Base-by-base conservation (phyloP, 129 eudicot species). In the Chrysanthemum lavandulifolium region DNA sequence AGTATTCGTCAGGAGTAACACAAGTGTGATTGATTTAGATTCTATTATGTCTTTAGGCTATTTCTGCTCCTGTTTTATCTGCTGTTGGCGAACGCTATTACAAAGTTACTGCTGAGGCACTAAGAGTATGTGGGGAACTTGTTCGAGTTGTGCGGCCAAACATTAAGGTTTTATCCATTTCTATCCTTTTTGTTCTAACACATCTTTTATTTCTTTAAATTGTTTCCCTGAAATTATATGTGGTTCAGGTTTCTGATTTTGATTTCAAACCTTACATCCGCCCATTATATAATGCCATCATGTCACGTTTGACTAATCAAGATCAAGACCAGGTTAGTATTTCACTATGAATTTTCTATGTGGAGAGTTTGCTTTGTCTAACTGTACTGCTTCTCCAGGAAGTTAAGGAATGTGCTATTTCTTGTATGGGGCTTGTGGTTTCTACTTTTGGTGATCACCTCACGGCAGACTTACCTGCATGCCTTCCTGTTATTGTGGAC, bases 121-220 rank as follows among this genome's bases (percentile, higher is more conserved):
- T 95, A 81, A 83, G 99, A 95, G 99, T 87, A 72, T 95, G 99
- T 18, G 99, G 99, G 76, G 97, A 95, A 81, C 97, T 95, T 80
- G 99, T 95, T 73, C 91, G 95, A 67, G 96, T 95, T 74, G 85
- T 91, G 69, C 91, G 99, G 33, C 97, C 97, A 27, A 71, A 84
- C 78, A 78, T 88, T 67, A 84, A 88, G 96, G 99, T 95, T 29
- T 47, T 69, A 8, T 53, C 4, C 25, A 69, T 33, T 61, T 61
- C 11, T 73, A 25, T 73, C 48, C 36, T 15, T 72, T 63, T 15
- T 63, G 18, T 65, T 56, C 19, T 2, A 5, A 4, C 5, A 7
- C n/a, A 36, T 57, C 68, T 63, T 61, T 14, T 64, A 58, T 21
- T 60, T 59, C 10, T 60, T 6, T 29, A 29, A 16, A 13, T 6